Base-by-base conservation (phyloP, 2,329 filamentous ascomycete species). In the Kalaharituber pfeilii region DNA sequence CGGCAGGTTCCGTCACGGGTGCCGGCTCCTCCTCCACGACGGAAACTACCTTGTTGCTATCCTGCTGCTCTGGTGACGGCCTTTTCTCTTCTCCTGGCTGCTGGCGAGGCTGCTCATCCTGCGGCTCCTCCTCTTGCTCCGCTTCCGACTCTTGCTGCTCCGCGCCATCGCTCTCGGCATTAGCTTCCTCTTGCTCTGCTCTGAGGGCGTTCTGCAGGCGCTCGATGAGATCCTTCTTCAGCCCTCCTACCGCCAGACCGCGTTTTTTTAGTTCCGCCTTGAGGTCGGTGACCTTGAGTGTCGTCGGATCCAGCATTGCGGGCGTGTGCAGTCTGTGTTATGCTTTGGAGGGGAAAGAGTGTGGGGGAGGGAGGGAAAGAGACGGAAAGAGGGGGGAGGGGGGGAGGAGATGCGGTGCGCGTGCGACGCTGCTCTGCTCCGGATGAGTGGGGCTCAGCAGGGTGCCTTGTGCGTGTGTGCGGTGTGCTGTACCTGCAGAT, bases 211-310 rank as follows among this genome's bases (percentile, higher is more conserved):
- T 69, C 49, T 72, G 65, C 47, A 89, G 69, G 56, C 81, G 77
- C 57, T 81, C 75, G 54, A 88, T 73, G 49, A 87, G 75, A 56
- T 82, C 83, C 24, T 79, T 74, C 66, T 87, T 84, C 52, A 86
- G 73, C 7, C 84, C 84, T 24, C 77, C 76, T 57, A 79, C 76
- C 5, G 79, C 71, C 36, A 88, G 75, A n/a, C 80, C 79, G 59
- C 83, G 77, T 56, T 72, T 73, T 69, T 84, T 86, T 42, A 88
- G 74, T 71, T 87, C 82, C 22, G 78, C 77, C 68, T 81, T 83
- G 56, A 89, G 75, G 64, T 87, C 82, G 29, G 80, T 73, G 59
- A 89, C 84, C 69, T 84, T 88, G 64, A 81, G 74, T 7, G 58
- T 59, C 33, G 59, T 49, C 26, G 61, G 62, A 56, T 64, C 60